phyloP scores from a whole-genome alignment of 2,329 filamentous ascomycete species.

The Remersonia thermophila region DNA sequence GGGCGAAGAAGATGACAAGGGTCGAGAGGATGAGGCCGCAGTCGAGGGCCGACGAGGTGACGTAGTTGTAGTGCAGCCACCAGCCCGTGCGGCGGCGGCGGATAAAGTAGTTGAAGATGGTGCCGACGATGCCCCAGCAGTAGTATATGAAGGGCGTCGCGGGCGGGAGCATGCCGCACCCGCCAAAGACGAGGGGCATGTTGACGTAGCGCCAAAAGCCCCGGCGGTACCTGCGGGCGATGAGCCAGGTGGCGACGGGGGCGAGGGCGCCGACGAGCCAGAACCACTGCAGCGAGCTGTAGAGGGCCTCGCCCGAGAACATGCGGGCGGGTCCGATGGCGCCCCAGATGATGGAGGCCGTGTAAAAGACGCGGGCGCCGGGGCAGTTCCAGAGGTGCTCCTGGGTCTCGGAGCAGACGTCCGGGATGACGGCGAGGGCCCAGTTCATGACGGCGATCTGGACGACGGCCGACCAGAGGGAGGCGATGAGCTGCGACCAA shows the following conservation, averaged over 20 bases:
- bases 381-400: constrained; percentile 46
- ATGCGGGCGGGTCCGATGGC: constrained; percentile 59
- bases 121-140: constrained; percentile 56
- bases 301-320: constrained; percentile 51
- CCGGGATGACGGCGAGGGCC: constrained; percentile 48
- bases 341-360: constrained; percentile 60
- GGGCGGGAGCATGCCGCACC: constrained; percentile 50
- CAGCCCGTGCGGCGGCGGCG: constrained; percentile 53
- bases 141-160: constrained; percentile 61
- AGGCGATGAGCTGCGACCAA: constrained; percentile 45
- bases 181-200: constrained; percentile 57
- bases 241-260: constrained; percentile 51
- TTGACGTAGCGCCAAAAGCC: constrained; percentile 53
- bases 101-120: constrained; percentile 57
- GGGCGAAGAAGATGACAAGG: constrained; percentile 56
- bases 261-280: constrained; percentile 54
- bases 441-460: constrained; percentile 56
- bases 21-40: constrained; percentile 54
- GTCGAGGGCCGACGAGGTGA: constrained; percentile 60
- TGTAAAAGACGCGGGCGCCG: constrained; percentile 48
- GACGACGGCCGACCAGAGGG: constrained; percentile 48
- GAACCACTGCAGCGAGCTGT: constrained; percentile 55
- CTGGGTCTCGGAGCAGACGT: constrained; percentile 44
- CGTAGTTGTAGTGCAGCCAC: constrained; percentile 72
- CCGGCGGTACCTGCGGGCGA: constrained; percentile 49